Percentiles rank a stretch among this genome's conserved stretches.
phyloP scores from a whole-genome alignment of 2,329 filamentous ascomycete species.

The Amauroascus verrucosus region DNA sequence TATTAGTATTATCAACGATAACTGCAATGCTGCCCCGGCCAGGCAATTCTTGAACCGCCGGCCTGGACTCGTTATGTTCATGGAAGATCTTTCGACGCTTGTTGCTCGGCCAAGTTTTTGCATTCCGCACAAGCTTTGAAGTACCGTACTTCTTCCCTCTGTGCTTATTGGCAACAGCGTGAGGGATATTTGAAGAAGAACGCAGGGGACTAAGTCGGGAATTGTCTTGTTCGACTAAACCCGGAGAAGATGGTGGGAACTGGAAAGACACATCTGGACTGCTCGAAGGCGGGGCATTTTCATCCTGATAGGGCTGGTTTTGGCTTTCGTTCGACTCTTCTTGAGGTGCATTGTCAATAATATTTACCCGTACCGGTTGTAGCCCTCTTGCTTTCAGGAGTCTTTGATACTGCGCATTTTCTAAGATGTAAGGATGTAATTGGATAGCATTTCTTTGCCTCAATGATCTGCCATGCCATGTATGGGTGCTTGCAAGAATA shows the following conservation, averaged over 20 bases:
- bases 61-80: constrained; percentile 1
- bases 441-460: constrained; percentile 41
- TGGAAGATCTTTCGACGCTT: constrained; percentile 32
- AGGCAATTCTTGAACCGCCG: neutral
- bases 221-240: neutral
- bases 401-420: constrained; percentile 36
- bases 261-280: constrained; percentile 25
- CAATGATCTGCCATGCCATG: constrained; percentile 24
- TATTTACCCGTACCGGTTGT: constrained; percentile 32
- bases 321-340: constrained; percentile 24
- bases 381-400: constrained; percentile 35
- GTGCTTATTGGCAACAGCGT: constrained; percentile 13
- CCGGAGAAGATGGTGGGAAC: constrained; percentile 23
- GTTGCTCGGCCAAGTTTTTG: constrained; percentile 8
- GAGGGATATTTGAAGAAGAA: neutral
- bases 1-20: constrained; percentile 21
- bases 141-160: constrained; percentile 1
- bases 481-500: neutral
- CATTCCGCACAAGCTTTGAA: neutral
- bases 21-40: constrained; percentile 16
- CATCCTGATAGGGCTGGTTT: constrained; percentile 26
- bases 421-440: constrained; percentile 39
- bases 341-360: constrained; percentile 11
- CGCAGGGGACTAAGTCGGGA: constrained; percentile 3
- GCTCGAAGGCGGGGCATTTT: constrained; percentile 26